Percentiles rank a stretch among this genome's conserved stretches.
phyloP scores from a whole-genome alignment of 495 filamentous ascomycete genomes.

The Penicillium salamii region DNA sequence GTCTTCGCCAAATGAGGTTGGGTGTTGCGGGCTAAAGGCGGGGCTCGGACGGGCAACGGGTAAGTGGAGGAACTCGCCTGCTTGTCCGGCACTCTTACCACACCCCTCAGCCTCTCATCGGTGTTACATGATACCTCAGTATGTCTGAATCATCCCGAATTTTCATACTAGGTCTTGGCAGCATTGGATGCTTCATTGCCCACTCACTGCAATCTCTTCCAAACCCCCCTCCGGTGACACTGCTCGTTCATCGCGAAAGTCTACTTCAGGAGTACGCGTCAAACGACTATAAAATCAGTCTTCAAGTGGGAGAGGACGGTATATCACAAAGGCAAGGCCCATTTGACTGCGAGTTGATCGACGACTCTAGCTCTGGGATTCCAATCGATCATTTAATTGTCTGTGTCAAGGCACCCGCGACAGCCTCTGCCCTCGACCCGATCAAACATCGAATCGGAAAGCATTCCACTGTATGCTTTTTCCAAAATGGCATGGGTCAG shows the following conservation, averaged over 20 bases:
- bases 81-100: too few relatives aligned
- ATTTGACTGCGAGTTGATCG: slow-evolving; percentile 16
- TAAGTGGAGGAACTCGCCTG: too few relatives aligned
- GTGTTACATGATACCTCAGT: neutral
- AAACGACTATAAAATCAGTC: slow-evolving; percentile 11
- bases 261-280: slow-evolving; percentile 19
- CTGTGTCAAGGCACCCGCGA: slow-evolving; percentile 23
- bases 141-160: slow-evolving; percentile 21
- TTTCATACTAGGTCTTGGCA: slow-evolving; percentile 50
- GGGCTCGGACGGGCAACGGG: too few relatives aligned
- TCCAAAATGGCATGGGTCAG: slow-evolving; percentile 26
- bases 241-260: slow-evolving; percentile 39
- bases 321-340: slow-evolving; percentile 4
- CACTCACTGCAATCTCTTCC: slow-evolving; percentile 47
- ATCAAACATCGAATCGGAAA: slow-evolving; percentile 22
- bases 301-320: slow-evolving; percentile 19
- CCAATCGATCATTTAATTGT: slow-evolving; percentile 23
- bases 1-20: too few relatives aligned
- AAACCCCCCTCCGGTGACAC: slow-evolving; percentile 48
- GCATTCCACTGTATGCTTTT: slow-evolving; percentile 20
- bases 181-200: slow-evolving; percentile 51
- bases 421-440: slow-evolving; percentile 17
- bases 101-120: too few relatives aligned
- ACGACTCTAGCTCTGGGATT: neutral
- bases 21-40: too few relatives aligned